Percentiles rank a stretch among this genome's conserved stretches.
Conservation (phyloP, 75 land plant genomes). For the Cryptomeria japonica region DNA sequence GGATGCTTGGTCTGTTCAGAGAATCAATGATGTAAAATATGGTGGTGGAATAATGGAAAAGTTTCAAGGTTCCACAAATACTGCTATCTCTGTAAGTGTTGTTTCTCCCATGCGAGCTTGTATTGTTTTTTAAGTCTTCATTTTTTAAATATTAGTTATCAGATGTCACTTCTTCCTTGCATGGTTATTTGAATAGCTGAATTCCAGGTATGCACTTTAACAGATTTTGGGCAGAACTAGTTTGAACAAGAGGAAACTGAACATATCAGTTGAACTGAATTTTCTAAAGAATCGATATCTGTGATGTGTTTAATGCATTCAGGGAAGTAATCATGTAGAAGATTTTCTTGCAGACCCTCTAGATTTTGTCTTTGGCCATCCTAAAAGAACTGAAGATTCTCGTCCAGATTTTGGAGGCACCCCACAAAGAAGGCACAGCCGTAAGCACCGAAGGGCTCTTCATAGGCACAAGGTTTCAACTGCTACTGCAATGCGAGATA, state of each 20-base stretch:
- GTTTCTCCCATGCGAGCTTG: not conserved
- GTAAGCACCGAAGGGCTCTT: slow-evolving; percentile 28
- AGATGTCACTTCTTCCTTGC: not conserved
- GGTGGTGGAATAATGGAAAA: not conserved
- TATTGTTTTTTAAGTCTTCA: not conserved
- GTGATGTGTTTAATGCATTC: slow-evolving; percentile 1
- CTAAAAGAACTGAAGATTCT: slow-evolving; percentile 20
- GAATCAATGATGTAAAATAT: not conserved
- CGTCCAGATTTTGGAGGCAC: slow-evolving; percentile 3
- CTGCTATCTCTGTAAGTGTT: not conserved
- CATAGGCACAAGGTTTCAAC: slow-evolving; percentile 15
- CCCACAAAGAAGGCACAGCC: slow-evolving; percentile 13
- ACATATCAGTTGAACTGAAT: not conserved
- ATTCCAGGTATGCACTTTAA: not conserved
- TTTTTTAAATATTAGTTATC: not conserved
- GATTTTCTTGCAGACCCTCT: slow-evolving; percentile 38
- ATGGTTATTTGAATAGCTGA: not conserved
- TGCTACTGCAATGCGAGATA: not conserved
- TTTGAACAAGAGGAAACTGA: not conserved
- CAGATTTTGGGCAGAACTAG: not conserved
- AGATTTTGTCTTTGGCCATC: slow-evolving; percentile 40
- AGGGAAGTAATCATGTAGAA: slow-evolving; percentile 8
- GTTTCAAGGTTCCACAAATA: not conserved
- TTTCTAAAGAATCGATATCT: not conserved
- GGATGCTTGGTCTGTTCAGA: slow-evolving; percentile 10